Base-by-base conservation (phyloP, 2,329 filamentous ascomycete genomes). In the Cadophora gregata region DNA sequence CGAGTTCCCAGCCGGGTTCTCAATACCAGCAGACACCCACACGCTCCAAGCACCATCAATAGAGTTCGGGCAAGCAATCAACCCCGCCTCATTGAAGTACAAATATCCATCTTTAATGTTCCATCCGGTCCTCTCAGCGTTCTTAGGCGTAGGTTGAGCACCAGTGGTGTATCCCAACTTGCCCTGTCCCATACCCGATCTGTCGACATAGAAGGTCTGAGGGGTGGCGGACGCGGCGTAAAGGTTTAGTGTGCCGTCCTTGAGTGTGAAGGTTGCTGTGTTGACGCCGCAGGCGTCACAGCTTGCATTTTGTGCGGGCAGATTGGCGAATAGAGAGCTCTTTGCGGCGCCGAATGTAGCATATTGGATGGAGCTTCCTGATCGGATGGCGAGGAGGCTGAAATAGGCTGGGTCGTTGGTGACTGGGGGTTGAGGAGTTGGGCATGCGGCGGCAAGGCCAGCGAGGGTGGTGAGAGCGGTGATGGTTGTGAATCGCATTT, bases 401-500 rank as follows among this genome's bases (percentile, higher is more conserved):
- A 62, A 62, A 21, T 51, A 53, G 4, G 31, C 14, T 58, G 55
- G 55, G 55, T 58, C 16, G 10, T 24, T 38, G 2, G 31, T 33
- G 7, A 56, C 53, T 31, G 53, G 53, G 27, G 36, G 29, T 42
- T 58, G 55, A 58, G 55, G 55, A 25, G 55, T 58, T 58, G 55
- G 55, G 4, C 33, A 38, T 36, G 55, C 31, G 25, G 33, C 33
- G 33, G 55, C 55, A 14, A 58, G 55, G 55, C 55, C 55, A 6
- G 55, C 55, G 33, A 58, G 33, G 21, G 55, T 25, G 5, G 55
- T 58, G 33, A 58, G 31, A 25, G 55, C 55, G 55, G 55, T 58
- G 33, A 58, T 58, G 55, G 55, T 16, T 58, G 55, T 42, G 55
- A 58, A 58, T 58, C 42, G 55, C 55, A 42, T 58, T 58, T 58